These are phyloP conservation scores for Kernera saxatilis DNA, from an alignment of 345 rosid species.

Conservation along the genomic window DNA sequence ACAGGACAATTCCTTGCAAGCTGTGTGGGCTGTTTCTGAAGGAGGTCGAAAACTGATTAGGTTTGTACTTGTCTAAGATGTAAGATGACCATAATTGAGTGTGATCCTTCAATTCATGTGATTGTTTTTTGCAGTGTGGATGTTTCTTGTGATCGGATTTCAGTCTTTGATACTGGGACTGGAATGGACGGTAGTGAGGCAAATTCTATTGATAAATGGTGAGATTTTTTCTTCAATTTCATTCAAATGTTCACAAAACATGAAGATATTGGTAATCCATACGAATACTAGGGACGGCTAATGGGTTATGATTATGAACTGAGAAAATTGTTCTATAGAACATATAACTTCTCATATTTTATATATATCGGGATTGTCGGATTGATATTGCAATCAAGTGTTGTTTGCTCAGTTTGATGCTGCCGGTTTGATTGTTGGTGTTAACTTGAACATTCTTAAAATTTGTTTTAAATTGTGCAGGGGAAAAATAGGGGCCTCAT, in stretches of 20 bases:
- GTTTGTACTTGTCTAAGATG: slow-evolving; percentile 29
- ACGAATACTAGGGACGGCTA: neutral
- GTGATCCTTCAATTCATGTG: neutral
- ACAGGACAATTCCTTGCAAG: slow-evolving; percentile 85
- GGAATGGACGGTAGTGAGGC: slow-evolving; percentile 72
- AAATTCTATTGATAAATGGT: slow-evolving; percentile 63
- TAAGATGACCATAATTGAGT: neutral
- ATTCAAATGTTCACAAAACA: neutral
- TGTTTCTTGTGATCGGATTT: slow-evolving; percentile 37
- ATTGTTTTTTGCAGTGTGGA: slow-evolving; percentile 45
- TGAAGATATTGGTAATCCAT: neutral
- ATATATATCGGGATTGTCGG: neutral
- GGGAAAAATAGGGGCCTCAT: slow-evolving; percentile 80
- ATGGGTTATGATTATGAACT: neutral
- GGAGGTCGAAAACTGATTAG: slow-evolving; percentile 47
- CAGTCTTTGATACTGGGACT: slow-evolving; percentile 69
- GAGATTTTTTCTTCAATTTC: slow-evolving; percentile 1
- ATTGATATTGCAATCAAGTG: neutral
- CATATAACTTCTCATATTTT: neutral
- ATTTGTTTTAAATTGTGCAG: slow-evolving; percentile 32
- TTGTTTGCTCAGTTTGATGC: slow-evolving; percentile 3
- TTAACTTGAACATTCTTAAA: neutral
- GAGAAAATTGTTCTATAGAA: neutral
- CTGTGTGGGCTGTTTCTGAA: slow-evolving; percentile 44
- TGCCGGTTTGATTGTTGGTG: neutral